Percentiles rank a stretch among this genome's conserved stretches.
Conservation (phyloP, 2,329 filamentous ascomycete species). For the Achaetomium macrosporum region DNA sequence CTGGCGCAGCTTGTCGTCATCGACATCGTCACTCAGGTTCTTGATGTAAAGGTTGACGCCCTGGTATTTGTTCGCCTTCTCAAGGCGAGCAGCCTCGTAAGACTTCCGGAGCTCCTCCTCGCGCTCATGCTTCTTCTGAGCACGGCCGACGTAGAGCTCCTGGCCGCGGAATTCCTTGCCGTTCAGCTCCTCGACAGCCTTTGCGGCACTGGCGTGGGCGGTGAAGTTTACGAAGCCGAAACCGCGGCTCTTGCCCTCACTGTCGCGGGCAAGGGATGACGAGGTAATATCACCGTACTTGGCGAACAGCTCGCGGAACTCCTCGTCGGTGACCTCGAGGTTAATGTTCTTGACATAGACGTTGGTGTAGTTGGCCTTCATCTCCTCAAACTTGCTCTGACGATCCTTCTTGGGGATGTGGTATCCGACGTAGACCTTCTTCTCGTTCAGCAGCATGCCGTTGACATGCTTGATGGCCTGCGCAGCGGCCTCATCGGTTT, state of each 20-base stretch:
- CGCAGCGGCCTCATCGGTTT: constrained; percentile 94
- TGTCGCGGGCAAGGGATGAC: constrained; percentile 83
- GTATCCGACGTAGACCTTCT: constrained; percentile 99
- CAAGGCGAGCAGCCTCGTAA: constrained; percentile 92
- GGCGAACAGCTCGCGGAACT: constrained; percentile 92
- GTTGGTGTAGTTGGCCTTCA: constrained; percentile 99
- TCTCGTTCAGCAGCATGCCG: constrained; percentile 99
- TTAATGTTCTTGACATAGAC: constrained; percentile 99
- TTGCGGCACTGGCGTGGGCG: constrained; percentile 78
- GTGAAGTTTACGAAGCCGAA: constrained; percentile 97
- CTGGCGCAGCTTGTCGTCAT: constrained; percentile 94
- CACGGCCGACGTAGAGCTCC: constrained; percentile 95
- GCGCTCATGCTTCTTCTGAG: constrained; percentile 99
- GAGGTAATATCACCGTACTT: constrained; percentile 92
- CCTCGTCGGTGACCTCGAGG: constrained; percentile 77
- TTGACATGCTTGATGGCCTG: constrained; percentile 99
- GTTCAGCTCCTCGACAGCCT: constrained; percentile 88
- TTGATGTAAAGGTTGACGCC: constrained; percentile 99
- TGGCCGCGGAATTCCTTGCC: constrained; percentile 88
- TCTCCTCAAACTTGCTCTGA: constrained; percentile 99
- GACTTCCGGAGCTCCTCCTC: constrained; percentile 99
- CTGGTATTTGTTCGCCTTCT: constrained; percentile 99
- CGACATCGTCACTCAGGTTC: constrained; percentile 94
- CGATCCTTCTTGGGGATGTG: constrained; percentile 99
- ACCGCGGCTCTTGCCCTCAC: constrained; percentile 87